Percentiles rank a stretch among this genome's conserved stretches.
phyloP scores from a whole-genome alignment of 352 stramenopile genomes.

The Pythium phragmitis region DNA sequence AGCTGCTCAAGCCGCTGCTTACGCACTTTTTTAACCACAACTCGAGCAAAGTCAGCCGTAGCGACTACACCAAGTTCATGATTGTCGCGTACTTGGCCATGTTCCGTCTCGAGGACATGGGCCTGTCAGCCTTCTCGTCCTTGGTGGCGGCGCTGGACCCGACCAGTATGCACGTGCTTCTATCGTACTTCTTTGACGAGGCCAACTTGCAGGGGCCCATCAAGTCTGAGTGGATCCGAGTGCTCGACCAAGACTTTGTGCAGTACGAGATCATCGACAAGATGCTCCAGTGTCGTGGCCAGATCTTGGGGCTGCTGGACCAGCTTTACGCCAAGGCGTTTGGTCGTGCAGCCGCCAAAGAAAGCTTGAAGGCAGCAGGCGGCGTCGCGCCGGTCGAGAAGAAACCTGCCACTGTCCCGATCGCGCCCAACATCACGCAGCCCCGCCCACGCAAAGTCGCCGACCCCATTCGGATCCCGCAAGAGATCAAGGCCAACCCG shows the following conservation, averaged over 20 bases:
- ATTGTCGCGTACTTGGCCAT: constrained; percentile 88
- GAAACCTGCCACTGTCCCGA: constrained; percentile 61
- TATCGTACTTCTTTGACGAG: constrained; percentile 84
- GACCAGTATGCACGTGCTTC: constrained; percentile 84
- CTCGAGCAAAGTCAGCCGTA: constrained; percentile 67
- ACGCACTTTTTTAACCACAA: constrained; percentile 85
- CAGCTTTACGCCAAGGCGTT: constrained; percentile 74
- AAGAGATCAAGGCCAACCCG: constrained; percentile 69
- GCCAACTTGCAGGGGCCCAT: constrained; percentile 62
- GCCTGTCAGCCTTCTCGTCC: constrained; percentile 52
- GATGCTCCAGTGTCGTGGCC: constrained; percentile 43
- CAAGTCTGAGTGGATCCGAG: constrained; percentile 71
- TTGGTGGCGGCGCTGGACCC: constrained; percentile 72
- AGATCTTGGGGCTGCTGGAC: constrained; percentile 40
- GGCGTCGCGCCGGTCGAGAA: constrained; percentile 39
- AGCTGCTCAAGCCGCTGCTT: constrained; percentile 73
- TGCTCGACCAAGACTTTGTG: constrained; percentile 87
- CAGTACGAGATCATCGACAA: constrained; percentile 67
- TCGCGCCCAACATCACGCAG: constrained; percentile 86
- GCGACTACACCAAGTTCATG: constrained; percentile 91
- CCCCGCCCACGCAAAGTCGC: constrained; percentile 61
- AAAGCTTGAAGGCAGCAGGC: constrained; percentile 43
- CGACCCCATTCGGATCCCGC: constrained; percentile 79
- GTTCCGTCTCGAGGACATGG: constrained; percentile 89
- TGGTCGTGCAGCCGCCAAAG: constrained; percentile 40